phyloP scores from a whole-genome alignment of 2,329 filamentous ascomycete genomes.

The Fusarium tuaranense region DNA sequence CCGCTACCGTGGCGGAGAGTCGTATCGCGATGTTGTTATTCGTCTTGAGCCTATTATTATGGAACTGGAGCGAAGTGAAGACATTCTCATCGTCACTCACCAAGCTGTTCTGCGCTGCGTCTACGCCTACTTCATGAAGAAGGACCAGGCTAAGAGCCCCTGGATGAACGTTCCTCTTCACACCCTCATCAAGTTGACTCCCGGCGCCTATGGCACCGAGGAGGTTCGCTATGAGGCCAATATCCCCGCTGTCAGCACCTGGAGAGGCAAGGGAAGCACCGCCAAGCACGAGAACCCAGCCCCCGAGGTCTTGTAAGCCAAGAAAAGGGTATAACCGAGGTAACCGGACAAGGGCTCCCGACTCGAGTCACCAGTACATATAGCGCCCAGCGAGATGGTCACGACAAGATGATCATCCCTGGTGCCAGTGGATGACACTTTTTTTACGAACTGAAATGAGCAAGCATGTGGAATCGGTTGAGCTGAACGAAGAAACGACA shows the following conservation, averaged over 20 bases:
- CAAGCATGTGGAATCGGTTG: slow-evolving; percentile 27
- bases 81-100: slow-evolving; percentile 97
- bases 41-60: slow-evolving; percentile 99
- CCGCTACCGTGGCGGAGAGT: slow-evolving; percentile 95
- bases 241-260: slow-evolving; percentile 96
- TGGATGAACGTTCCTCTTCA: slow-evolving; percentile 99
- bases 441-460: slow-evolving; percentile 32
- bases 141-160: slow-evolving; percentile 89
- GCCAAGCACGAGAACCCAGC: slow-evolving; percentile 83
- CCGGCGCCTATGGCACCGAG: slow-evolving; percentile 91
- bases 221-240: slow-evolving; percentile 89
- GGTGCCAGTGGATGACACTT: slow-evolving; percentile 8
- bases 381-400: background rate
- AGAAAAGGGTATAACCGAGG: background rate
- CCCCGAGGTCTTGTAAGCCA: slow-evolving; percentile 49
- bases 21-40: slow-evolving; percentile 95
- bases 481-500: slow-evolving; percentile 20
- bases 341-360: background rate
- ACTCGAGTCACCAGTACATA: background rate
- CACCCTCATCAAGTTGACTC: slow-evolving; percentile 95
- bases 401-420: background rate
- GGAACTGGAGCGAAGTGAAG: slow-evolving; percentile 95
- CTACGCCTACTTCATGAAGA: slow-evolving; percentile 99
- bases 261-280: slow-evolving; percentile 91
- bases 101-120: slow-evolving; percentile 97